These are phyloP conservation scores for Diplogelasinospora grovesii DNA, from an alignment of 495 filamentous ascomycete genomes.

Conservation along the genomic window DNA sequence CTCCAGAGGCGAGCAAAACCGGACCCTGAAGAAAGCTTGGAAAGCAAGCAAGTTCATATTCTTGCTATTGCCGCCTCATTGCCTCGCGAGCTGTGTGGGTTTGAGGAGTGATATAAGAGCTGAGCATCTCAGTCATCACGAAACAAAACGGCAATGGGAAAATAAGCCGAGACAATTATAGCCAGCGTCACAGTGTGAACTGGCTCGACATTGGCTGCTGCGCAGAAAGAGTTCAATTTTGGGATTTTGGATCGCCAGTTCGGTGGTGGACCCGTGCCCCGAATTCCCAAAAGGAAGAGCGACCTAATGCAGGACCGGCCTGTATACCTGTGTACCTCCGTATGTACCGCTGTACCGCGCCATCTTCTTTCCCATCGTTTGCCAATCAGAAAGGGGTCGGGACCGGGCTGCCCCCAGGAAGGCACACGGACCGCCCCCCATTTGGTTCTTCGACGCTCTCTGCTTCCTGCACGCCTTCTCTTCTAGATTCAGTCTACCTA, in stretches of 20 bases:
- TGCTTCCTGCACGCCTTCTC: slow-evolving; percentile 12
- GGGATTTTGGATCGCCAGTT: too few species aligned
- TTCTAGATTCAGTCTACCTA: slow-evolving; percentile 10
- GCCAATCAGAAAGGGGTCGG: slow-evolving; percentile 17
- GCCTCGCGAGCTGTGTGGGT: neutral
- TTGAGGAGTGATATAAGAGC: too few species aligned
- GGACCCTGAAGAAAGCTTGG: too few species aligned
- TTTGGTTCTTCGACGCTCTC: slow-evolving; percentile 1
- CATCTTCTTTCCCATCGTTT: slow-evolving; percentile 10
- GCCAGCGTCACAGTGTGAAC: slow-evolving; percentile 11
- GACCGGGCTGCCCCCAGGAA: slow-evolving; percentile 9
- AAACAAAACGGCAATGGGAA: neutral
- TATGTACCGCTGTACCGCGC: slow-evolving; percentile 10
- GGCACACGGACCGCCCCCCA: slow-evolving; percentile 22
- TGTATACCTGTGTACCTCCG: too few species aligned
- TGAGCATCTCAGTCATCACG: too few species aligned
- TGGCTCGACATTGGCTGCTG: slow-evolving; percentile 2
- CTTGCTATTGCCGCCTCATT: too few species aligned
- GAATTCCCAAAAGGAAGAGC: too few species aligned
- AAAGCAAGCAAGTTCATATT: too few species aligned
- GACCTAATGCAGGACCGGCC: too few species aligned
- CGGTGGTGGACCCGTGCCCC: neutral
- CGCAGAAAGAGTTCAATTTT: neutral
- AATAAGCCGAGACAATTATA: slow-evolving; percentile 2
- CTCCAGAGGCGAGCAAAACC: too few species aligned